A percentile compares a stretch with the other conserved stretches of the same genome.
These are phyloP conservation scores for Ceratocystiopsis brevicomis DNA, from an alignment of 2,329 filamentous ascomycete genomes.

Conservation along the genomic window DNA sequence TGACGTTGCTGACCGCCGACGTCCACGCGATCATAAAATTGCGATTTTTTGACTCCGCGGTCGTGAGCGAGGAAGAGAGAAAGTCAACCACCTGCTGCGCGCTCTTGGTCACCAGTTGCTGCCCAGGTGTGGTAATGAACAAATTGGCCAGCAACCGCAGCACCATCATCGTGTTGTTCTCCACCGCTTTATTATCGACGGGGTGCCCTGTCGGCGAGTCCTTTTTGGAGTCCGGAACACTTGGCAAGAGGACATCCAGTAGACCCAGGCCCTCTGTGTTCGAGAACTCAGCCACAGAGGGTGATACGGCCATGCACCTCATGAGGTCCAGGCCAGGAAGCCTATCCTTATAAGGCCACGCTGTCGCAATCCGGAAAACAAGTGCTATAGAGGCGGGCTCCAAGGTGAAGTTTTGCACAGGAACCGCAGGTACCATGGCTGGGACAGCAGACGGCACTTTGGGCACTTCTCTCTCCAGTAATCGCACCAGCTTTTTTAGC, in stretches of 20 bases:
- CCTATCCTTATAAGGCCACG: slow-evolving; percentile 65
- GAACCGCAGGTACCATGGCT: slow-evolving; percentile 22
- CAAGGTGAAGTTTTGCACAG: slow-evolving; percentile 5
- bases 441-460: slow-evolving; percentile 4
- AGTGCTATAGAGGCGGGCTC: slow-evolving; percentile 34
- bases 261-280: slow-evolving; percentile 36
- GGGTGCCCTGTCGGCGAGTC: slow-evolving; percentile 22
- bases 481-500: slow-evolving; percentile 40
- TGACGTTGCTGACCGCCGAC: slow-evolving; percentile 69
- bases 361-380: slow-evolving; percentile 51
- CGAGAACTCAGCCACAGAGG: slow-evolving; percentile 42
- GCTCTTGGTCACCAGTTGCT: slow-evolving; percentile 40
- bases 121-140: slow-evolving; percentile 57
- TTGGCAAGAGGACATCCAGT: slow-evolving; percentile 31
- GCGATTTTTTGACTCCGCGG: slow-evolving; percentile 42
- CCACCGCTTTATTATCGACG: slow-evolving; percentile 36
- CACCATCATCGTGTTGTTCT: slow-evolving; percentile 78
- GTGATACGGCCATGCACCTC: slow-evolving; percentile 57
- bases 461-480: slow-evolving; percentile 31
- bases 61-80: slow-evolving; percentile 41
- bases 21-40: slow-evolving; percentile 69
- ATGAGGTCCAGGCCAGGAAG: slow-evolving; percentile 75
- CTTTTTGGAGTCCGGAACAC: slow-evolving; percentile 7
- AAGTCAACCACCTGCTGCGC: slow-evolving; percentile 40
- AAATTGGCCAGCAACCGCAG: slow-evolving; percentile 67